phyloP scores from a whole-genome alignment of 352 stramenopile genomes.

The Pythium coloratum region DNA sequence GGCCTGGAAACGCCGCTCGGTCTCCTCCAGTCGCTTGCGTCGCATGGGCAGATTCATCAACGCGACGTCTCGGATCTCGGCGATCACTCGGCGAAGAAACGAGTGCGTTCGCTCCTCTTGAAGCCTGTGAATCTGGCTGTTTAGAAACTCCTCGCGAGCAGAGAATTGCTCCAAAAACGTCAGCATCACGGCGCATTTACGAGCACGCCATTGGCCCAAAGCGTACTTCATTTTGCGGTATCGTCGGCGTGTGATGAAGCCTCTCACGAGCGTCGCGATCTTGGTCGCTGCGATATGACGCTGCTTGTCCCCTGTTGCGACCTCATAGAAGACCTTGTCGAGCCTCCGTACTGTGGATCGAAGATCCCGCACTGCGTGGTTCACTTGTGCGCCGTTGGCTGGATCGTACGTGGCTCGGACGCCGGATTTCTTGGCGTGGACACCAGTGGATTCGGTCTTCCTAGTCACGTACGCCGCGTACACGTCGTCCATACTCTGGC shows the following conservation, averaged over 20 bases:
- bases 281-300: conserved; percentile 67
- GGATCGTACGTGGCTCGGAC: conserved; percentile 24
- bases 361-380: conserved; percentile 55
- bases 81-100: conserved; percentile 49
- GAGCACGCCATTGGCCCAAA: conserved; percentile 52
- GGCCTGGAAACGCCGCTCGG: conserved; percentile 43
- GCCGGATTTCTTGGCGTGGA: background rate
- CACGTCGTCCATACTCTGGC: conserved; percentile 48
- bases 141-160: conserved; percentile 62
- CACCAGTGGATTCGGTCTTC: background rate
- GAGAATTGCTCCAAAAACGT: conserved; percentile 65
- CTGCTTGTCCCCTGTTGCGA: conserved; percentile 72
- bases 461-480: conserved; percentile 25
- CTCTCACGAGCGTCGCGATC: conserved; percentile 53
- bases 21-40: conserved; percentile 52
- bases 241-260: conserved; percentile 53
- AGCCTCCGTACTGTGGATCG: conserved; percentile 63
- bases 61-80: conserved; percentile 67
- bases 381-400: conserved; percentile 50
- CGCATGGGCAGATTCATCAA: conserved; percentile 68
- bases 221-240: conserved; percentile 42
- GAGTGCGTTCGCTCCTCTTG: conserved; percentile 36
- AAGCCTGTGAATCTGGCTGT: conserved; percentile 48
- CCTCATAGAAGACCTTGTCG: conserved; percentile 78
- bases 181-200: conserved; percentile 41